Base-by-base conservation (phyloP, 805 yeast genomes). In the Barnettozyma pratensis region DNA sequence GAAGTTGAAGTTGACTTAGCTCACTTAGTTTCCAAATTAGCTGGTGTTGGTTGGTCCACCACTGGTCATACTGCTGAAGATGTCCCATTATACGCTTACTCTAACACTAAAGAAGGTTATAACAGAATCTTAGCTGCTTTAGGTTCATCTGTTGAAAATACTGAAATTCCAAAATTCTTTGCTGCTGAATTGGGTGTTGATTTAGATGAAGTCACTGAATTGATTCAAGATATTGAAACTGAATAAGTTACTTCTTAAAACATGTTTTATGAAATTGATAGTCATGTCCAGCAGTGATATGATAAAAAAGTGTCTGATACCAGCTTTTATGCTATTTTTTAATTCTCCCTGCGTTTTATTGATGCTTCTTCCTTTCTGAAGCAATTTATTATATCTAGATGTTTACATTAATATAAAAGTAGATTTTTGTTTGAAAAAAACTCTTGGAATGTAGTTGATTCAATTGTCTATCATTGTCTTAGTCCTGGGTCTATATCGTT, bases 21-120 rank as follows among this genome's bases (percentile, higher is more conserved):
- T 60, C 72, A 79, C 45, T 74, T 90, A 77, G 74, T 88, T 25
- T 85, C 96, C 2, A 58, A 67, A 12, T 77, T 94, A 49, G 87
- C 97, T 0, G 85, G 86, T 66, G 77, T 89, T 37, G 97, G 96
- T 26, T 91, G 96, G 96, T 76, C 95, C n/a, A 87, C 97, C 0
- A 91, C 87, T 57, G 97, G 96, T 31, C 98, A 91, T 66, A 82
- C 95, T 11, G 97, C 96, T 0, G 96, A 88, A 26, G 98, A 91
- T 66, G 96, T 91, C 40, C 90, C 91, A 61, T 81, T 91, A 43
- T 91, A 88, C 64, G 96, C 85, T 1, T 77, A 82, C 63, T 76
- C 89, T 37, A 83, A 84, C 59, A 79, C 77, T 25, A 71, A 73
- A 46, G 64, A 68, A 19, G 75, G 82, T 34, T 68, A 66, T 58